These are phyloP conservation scores for Saturnispora dispora DNA, from an alignment of 805 yeast genomes.

Conservation along the genomic window DNA sequence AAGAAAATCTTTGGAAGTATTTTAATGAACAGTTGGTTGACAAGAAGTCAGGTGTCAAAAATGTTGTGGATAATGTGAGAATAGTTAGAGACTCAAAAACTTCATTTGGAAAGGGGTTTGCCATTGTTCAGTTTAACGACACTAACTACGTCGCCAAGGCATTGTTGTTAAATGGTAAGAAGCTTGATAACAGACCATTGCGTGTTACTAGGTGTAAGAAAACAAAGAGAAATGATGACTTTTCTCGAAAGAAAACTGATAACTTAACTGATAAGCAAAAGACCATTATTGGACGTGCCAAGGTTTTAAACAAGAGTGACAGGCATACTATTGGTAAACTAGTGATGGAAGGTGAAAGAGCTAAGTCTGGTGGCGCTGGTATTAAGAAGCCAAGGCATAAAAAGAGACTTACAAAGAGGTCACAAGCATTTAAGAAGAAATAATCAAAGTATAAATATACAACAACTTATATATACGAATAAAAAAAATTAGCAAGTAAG, in stretches of 20 bases:
- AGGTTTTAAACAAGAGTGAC: conserved; percentile 72
- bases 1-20: conserved; percentile 80
- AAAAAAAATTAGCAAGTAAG: not conserved
- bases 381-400: conserved; percentile 55
- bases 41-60: conserved; percentile 33
- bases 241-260: conserved; percentile 12
- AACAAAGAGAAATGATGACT: conserved; percentile 23
- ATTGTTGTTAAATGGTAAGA: conserved; percentile 63
- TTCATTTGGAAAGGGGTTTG: conserved; percentile 95
- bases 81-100: conserved; percentile 88
- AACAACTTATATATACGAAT: not conserved
- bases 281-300: conserved; percentile 74
- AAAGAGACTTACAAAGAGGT: conserved; percentile 41
- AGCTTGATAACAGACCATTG: conserved; percentile 48
- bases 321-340: conserved; percentile 55
- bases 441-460: not conserved
- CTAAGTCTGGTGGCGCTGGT: conserved; percentile 56
- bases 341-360: conserved; percentile 68
- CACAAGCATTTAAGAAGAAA: conserved; percentile 26
- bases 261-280: conserved; percentile 56
- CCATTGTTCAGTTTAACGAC: conserved; percentile 84
- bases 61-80: conserved; percentile 72
- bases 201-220: conserved; percentile 67
- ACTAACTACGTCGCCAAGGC: conserved; percentile 71
- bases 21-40: conserved; percentile 40